These are phyloP conservation scores for Coemansia sp. DNA, from an alignment of 192 early-diverging fungal species.

Conservation along the genomic window DNA sequence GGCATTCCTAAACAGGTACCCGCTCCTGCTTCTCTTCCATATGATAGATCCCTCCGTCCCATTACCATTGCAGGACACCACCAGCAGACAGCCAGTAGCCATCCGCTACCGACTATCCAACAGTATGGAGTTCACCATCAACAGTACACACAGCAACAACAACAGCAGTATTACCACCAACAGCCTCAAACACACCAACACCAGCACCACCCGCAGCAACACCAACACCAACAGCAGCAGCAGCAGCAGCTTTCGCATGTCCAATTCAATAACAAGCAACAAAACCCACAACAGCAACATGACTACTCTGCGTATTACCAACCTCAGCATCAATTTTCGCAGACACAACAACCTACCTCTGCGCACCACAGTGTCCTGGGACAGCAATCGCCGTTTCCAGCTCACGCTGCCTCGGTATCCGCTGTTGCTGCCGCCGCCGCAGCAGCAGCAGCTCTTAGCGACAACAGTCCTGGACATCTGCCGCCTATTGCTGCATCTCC, in stretches of 20 bases:
- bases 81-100: not conserved
- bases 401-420: conserved; percentile 18
- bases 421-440: conserved; percentile 5
- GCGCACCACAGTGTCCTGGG: conserved; percentile 12
- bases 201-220: conserved; percentile 17
- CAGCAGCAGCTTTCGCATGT: not conserved
- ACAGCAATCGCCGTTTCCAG: conserved; percentile 36
- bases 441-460: conserved; percentile 34
- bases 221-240: conserved; percentile 28
- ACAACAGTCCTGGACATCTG: conserved; percentile 28
- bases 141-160: conserved; percentile 23
- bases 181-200: conserved; percentile 22
- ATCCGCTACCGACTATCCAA: conserved; percentile 2
- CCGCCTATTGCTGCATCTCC: conserved; percentile 14
- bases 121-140: conserved; percentile 10
- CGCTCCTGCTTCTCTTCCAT: conserved; percentile 7
- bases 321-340: conserved; percentile 23
- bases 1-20: conserved; percentile 27
- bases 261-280: conserved; percentile 13
- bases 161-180: conserved; percentile 25
- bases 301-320: conserved; percentile 31
- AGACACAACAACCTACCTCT: conserved; percentile 18
- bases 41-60: conserved; percentile 38
- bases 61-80: conserved; percentile 20
- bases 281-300: conserved; percentile 28